Evolutionary conservation across 1,284 basidiomycete species (phyloP), one percentile per base, ranked within the genome.

Genomic region (Mrakiaceae sp.): DNA sequence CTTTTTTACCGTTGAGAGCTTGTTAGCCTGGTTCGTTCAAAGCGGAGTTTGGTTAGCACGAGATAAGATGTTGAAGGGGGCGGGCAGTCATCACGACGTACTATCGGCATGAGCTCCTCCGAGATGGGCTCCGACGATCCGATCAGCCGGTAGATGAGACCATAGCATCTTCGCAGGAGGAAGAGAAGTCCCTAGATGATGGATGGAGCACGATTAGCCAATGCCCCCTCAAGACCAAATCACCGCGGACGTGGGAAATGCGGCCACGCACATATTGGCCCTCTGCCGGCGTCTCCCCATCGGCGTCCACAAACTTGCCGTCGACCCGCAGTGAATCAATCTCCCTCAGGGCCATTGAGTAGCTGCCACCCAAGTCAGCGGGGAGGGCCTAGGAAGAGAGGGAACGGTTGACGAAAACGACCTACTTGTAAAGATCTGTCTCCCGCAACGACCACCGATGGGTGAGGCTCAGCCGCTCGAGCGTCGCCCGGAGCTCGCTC

Each of bases 121-220:
- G 92, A 96, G n/a, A 99, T 93, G 0, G 96, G 96, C 77, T 98
- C 95, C 64, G 90, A 93, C n/a, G 93, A 94, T 40, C 93, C 94
- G 69, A 99, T 64, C 5, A 64, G 58, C 42, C 58, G 50, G 42
- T 64, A 64, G 44, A 64, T 64, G 43, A 64, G 58, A 40, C 63
- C 63, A 42, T 64, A 55, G 12, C 58, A 60, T 43, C 65, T 52
- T 39, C 65, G 51, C 27, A 66, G 53, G 4, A 66, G 61, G 39
- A 63, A 66, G 2, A 66, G 58, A 40, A 66, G 60, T 10, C 65
- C 65, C 60, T 66, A 14, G 11, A 44, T 49, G 10, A 3, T 14
- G 10, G 49, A 11, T 9, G n/a, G 11, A 6, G 4, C 16, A 49
- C 3, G 11, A 16, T 59, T 43, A 59, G 49, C 40, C 7, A 12